A percentile compares a stretch with the other conserved stretches of the same genome.
phyloP scores from a whole-genome alignment of 495 filamentous ascomycete species.

The Penicillium coffeae region DNA sequence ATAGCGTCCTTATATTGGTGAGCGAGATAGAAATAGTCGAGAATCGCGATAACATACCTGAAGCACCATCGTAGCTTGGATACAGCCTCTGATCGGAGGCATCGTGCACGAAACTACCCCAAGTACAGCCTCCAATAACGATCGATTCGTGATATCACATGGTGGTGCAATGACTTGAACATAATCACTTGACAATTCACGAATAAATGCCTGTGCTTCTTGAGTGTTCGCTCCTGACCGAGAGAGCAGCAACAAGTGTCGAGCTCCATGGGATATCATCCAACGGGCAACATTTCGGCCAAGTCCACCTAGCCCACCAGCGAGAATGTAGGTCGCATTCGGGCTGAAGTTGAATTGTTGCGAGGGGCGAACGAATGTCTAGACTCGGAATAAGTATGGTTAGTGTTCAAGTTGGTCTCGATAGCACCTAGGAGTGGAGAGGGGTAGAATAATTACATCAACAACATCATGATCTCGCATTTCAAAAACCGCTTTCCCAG shows the following conservation, averaged over 20 bases:
- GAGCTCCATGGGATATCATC: not conserved
- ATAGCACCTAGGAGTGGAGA: no score
- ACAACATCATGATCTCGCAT: no score
- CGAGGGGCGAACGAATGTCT: no score
- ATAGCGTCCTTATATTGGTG: constrained; percentile 14
- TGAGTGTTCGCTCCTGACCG: no score
- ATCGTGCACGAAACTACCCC: not conserved
- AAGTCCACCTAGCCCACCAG: not conserved
- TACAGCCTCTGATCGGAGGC: constrained; percentile 50
- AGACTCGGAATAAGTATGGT: no score
- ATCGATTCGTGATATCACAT: constrained; percentile 1
- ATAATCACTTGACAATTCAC: no score
- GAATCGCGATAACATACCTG: no score
- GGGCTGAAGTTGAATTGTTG: not conserved
- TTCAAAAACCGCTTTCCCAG: no score
- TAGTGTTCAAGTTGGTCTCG: no score
- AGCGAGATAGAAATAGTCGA: no score
- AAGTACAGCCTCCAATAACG: not conserved
- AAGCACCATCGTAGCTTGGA: constrained; percentile 38
- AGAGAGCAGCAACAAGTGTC: not conserved
- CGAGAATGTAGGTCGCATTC: not conserved
- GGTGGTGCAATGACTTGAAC: not conserved
- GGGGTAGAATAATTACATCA: constrained; percentile 6
- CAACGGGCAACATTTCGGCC: not conserved
- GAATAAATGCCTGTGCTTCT: no score